These are phyloP conservation scores for Trichoderma orchidacearum DNA, from an alignment of 495 filamentous ascomycete species.

Conservation along the genomic window DNA sequence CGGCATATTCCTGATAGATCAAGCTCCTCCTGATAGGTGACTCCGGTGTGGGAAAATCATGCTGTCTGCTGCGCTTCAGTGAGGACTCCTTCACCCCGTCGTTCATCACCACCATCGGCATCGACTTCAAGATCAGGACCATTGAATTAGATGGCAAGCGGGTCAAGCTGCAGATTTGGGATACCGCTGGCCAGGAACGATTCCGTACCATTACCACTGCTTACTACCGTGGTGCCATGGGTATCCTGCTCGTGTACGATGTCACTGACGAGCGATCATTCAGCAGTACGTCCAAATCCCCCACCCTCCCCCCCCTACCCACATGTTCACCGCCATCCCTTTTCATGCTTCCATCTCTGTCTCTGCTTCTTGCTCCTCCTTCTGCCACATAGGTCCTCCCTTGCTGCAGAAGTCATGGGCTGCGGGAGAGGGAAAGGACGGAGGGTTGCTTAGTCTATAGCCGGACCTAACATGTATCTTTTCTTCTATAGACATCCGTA, in stretches of 20 bases:
- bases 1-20: slow-evolving; percentile 46
- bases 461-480: slow-evolving; percentile 2
- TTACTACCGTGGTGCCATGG: slow-evolving; percentile 97
- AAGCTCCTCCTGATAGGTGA: slow-evolving; percentile 97
- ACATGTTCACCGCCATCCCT: neutral
- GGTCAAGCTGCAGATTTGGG: slow-evolving; percentile 99
- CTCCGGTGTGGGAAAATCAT: slow-evolving; percentile 96
- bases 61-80: slow-evolving; percentile 94
- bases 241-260: slow-evolving; percentile 95
- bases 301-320: neutral
- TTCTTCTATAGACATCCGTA: slow-evolving; percentile 67
- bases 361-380: neutral
- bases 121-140: slow-evolving; percentile 98
- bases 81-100: slow-evolving; percentile 98
- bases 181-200: slow-evolving; percentile 93
- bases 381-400: no score
- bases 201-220: slow-evolving; percentile 98
- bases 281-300: slow-evolving; percentile 57
- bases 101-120: slow-evolving; percentile 98
- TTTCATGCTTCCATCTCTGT: neutral
- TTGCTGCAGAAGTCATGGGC: no score
- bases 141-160: slow-evolving; percentile 97
- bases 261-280: slow-evolving; percentile 96
- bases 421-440: neutral
- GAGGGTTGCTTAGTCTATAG: neutral